phyloP scores from a whole-genome alignment of 2,329 filamentous ascomycete genomes.

The Apiospora arundinis region DNA sequence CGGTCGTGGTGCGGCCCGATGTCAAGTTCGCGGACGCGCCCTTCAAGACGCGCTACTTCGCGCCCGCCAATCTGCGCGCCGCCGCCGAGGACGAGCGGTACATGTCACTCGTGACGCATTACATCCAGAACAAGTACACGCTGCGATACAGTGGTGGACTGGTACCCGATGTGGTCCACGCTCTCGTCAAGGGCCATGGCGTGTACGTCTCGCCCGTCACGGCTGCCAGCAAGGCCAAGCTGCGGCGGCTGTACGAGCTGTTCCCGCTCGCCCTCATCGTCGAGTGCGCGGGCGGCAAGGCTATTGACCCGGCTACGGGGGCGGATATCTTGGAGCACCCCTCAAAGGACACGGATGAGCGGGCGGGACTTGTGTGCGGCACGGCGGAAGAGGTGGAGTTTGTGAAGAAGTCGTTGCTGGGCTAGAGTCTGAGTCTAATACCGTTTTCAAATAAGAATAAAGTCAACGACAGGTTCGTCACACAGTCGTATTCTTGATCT shows the following conservation, averaged over 20 bases:
- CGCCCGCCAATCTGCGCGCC: conserved; percentile 65
- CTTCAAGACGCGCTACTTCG: conserved; percentile 63
- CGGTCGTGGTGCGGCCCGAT: conserved; percentile 47
- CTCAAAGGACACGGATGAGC: conserved; percentile 53
- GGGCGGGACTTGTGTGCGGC: conserved; percentile 57
- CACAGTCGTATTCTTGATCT: too few species aligned
- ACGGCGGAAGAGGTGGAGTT: conserved; percentile 54
- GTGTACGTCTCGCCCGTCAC: conserved; percentile 66
- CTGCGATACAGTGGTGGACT: conserved; percentile 66
- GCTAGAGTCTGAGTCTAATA: background rate
- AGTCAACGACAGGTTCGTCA: background rate
- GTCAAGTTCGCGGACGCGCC: conserved; percentile 48
- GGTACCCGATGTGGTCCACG: conserved; percentile 66
- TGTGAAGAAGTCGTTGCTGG: conserved; percentile 30
- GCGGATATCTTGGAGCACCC: conserved; percentile 46
- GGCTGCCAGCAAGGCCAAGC: conserved; percentile 57
- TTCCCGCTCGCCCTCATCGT: conserved; percentile 65
- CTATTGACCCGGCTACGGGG: conserved; percentile 56
- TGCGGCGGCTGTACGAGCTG: conserved; percentile 65
- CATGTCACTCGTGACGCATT: conserved; percentile 54
- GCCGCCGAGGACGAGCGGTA: conserved; percentile 59
- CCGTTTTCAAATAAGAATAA: background rate
- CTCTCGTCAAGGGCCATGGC: conserved; percentile 66
- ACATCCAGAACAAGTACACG: conserved; percentile 61
- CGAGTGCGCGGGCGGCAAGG: conserved; percentile 64